Percentiles rank a stretch among this genome's conserved stretches.
Evolutionary conservation across 1,139 yeast genomes (phyloP).

Genomic region (Diutina neorugosa): DNA sequence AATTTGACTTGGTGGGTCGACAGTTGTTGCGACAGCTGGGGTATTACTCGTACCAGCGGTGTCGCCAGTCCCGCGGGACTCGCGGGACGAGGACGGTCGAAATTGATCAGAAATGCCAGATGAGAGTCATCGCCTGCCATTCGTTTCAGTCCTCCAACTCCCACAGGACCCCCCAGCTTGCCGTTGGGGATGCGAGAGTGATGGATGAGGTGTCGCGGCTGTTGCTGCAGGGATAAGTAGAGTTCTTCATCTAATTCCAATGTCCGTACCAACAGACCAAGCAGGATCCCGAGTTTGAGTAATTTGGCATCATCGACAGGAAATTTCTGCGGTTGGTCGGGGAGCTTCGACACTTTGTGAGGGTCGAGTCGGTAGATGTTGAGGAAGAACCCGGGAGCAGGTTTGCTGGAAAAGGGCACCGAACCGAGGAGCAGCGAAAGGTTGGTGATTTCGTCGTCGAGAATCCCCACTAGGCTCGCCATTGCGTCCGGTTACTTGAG

Average conservation of each 20-base stretch:
- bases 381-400: slow-evolving; percentile 13
- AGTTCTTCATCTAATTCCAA: slow-evolving; percentile 22
- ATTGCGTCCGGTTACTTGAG: neutral
- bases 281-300: slow-evolving; percentile 30
- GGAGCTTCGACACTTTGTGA: slow-evolving; percentile 16
- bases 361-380: slow-evolving; percentile 22
- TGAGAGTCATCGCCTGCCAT: neutral
- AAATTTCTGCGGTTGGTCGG: slow-evolving; percentile 7
- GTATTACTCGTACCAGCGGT: slow-evolving; percentile 8
- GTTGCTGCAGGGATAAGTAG: slow-evolving; percentile 15
- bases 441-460: slow-evolving; percentile 3
- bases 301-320: slow-evolving; percentile 29
- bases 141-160: neutral
- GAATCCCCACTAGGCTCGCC: neutral
- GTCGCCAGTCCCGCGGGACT: neutral
- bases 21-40: slow-evolving; percentile 4
- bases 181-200: slow-evolving; percentile 6
- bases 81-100: slow-evolving; percentile 5
- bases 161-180: neutral
- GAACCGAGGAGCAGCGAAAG: neutral
- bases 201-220: slow-evolving; percentile 8
- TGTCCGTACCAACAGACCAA: slow-evolving; percentile 30
- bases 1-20: slow-evolving; percentile 26
- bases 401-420: neutral
- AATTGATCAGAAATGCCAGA: neutral